Percentiles rank a stretch among this genome's conserved stretches.
Evolutionary conservation across 1,284 basidiomycete species (phyloP).

Genomic region (Pyrrhoderma noxium): DNA sequence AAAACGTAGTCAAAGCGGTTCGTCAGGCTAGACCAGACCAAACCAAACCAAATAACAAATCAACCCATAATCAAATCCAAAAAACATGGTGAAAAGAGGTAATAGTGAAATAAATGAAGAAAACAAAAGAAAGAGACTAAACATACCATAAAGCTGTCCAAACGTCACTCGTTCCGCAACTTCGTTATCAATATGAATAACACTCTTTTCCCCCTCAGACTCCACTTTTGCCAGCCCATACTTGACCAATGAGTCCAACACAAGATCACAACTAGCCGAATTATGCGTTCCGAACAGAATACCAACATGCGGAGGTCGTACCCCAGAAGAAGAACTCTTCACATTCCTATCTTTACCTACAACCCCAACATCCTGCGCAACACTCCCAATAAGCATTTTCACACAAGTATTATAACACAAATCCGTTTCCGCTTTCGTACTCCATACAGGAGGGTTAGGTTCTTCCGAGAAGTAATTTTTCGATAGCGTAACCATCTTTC

Average conservation of each 20-base stretch:
- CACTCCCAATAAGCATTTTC: constrained; percentile 49
- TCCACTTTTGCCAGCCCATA: constrained; percentile 44
- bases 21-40: no score
- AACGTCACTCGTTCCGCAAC: constrained; percentile 65
- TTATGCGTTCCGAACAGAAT: constrained; percentile 88
- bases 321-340: constrained; percentile 1
- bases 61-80: no score
- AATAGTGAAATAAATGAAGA: constrained; percentile 23
- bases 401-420: constrained; percentile 70
- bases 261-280: constrained; percentile 32
- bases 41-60: no score
- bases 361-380: constrained; percentile 39
- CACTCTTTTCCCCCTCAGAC: background rate
- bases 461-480: constrained; percentile 44
- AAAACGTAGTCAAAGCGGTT: no score
- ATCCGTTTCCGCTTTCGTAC: constrained; percentile 71
- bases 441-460: constrained; percentile 58
- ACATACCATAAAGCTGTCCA: constrained; percentile 77
- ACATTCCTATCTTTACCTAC: constrained; percentile 18
- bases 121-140: background rate
- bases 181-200: constrained; percentile 38
- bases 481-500: no score
- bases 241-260: constrained; percentile 54
- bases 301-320: constrained; percentile 44
- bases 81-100: background rate